Percentiles rank a stretch among this genome's conserved stretches.
Evolutionary conservation across 352 stramenopile species (phyloP).

Genomic region (Saprolegnia parasitica): DNA sequence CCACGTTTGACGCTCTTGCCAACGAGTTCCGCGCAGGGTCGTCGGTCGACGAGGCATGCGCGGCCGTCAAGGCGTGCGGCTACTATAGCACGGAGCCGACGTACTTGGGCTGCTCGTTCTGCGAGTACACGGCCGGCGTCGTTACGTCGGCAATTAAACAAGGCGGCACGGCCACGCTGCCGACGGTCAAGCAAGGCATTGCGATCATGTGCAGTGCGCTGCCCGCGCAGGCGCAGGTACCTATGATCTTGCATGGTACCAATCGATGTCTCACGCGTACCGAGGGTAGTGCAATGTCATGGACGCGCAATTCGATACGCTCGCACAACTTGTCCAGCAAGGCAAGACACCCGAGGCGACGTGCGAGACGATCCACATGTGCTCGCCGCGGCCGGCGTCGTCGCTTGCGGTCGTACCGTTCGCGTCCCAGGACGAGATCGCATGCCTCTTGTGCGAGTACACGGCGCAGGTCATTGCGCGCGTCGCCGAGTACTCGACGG

Average conservation of each 20-base stretch:
- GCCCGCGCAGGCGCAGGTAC: constrained; percentile 42
- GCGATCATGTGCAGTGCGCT: constrained; percentile 72
- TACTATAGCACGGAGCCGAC: constrained; percentile 5
- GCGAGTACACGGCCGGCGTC: constrained; percentile 69
- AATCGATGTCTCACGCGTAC: constrained; percentile 6
- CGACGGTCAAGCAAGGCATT: constrained; percentile 56
- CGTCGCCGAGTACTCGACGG: constrained; percentile 13
- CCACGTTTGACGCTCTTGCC: constrained; percentile 48
- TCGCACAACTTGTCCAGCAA: constrained; percentile 48
- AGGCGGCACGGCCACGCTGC: constrained; percentile 44
- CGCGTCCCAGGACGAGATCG: background rate
- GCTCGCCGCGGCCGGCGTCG: constrained; percentile 16
- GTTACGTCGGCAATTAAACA: constrained; percentile 40
- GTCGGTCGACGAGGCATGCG: constrained; percentile 49
- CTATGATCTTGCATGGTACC: background rate
- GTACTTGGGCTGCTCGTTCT: constrained; percentile 59
- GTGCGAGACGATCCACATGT: constrained; percentile 55
- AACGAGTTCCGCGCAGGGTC: constrained; percentile 48
- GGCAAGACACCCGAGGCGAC: constrained; percentile 60
- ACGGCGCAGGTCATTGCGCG: constrained; percentile 12
- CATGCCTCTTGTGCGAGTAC: constrained; percentile 26
- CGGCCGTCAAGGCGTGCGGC: constrained; percentile 42
- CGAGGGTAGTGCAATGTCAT: constrained; percentile 50
- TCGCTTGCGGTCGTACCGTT: background rate
- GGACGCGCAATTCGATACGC: constrained; percentile 70